Conservation (phyloP, 1,284 basidiomycete species). For the Clitocybe nebularis region DNA sequence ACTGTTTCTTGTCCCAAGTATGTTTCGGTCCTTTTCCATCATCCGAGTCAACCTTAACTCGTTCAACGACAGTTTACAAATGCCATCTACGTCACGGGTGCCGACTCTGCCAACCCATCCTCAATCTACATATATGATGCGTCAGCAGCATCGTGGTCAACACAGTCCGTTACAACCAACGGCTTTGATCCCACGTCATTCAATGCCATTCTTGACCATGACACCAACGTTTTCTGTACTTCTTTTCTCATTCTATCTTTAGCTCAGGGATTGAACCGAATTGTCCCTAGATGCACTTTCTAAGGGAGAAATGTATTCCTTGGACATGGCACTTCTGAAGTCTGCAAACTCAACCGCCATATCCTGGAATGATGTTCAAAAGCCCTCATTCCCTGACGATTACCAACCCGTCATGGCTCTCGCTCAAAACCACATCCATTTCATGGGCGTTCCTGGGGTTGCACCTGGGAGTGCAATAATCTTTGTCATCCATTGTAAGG, state of each 20-base stretch:
- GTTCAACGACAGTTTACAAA: slow-evolving; percentile 53
- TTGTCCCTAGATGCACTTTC: slow-evolving; percentile 56
- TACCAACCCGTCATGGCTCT: slow-evolving; percentile 75
- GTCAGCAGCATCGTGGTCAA: slow-evolving; percentile 59
- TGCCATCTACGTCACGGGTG: slow-evolving; percentile 77
- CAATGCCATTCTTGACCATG: slow-evolving; percentile 77
- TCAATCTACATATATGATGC: slow-evolving; percentile 70
- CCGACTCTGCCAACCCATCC: slow-evolving; percentile 61
- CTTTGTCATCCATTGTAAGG: slow-evolving; percentile 85
- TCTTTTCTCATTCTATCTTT: slow-evolving; percentile 10
- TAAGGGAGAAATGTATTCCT: slow-evolving; percentile 53
- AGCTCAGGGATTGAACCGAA: slow-evolving; percentile 1
- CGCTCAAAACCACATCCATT: slow-evolving; percentile 78
- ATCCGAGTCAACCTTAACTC: neutral
- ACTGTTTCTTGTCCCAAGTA: slow-evolving; percentile 71
- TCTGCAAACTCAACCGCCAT: slow-evolving; percentile 53
- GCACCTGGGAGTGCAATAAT: slow-evolving; percentile 68
- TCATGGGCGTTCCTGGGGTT: slow-evolving; percentile 68
- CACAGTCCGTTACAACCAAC: slow-evolving; percentile 47
- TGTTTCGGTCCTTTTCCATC: slow-evolving; percentile 8
- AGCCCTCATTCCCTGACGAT: slow-evolving; percentile 46
- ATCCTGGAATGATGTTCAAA: slow-evolving; percentile 58
- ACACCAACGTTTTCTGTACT: slow-evolving; percentile 81
- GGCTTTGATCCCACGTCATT: slow-evolving; percentile 54
- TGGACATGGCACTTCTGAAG: slow-evolving; percentile 64